A percentile compares a stretch with the other conserved stretches of the same genome.
phyloP scores from a whole-genome alignment of 495 filamentous ascomycete genomes.

The Astrocystis sublimbata region DNA sequence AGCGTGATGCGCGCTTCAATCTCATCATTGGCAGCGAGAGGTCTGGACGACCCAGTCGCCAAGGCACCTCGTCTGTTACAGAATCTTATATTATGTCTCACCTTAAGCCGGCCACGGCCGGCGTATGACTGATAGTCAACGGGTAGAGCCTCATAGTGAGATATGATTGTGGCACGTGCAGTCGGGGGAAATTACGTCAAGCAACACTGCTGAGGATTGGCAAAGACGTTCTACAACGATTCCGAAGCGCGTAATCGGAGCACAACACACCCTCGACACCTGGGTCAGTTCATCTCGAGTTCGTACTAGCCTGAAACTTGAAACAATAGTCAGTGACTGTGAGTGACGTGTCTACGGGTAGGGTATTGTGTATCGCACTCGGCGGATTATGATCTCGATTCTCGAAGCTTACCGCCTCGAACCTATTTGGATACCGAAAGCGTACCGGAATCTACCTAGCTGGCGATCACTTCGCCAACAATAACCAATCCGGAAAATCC shows the following conservation, averaged over 20 bases:
- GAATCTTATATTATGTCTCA: background rate
- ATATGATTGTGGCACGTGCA: background rate
- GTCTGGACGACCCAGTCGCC: background rate
- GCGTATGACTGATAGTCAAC: background rate
- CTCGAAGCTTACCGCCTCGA: background rate
- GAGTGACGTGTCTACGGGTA: background rate
- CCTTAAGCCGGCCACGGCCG: background rate
- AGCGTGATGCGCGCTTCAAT: background rate
- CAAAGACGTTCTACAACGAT: background rate
- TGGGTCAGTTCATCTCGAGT: background rate
- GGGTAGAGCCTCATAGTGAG: background rate
- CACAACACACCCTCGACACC: too few species aligned
- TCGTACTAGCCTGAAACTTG: background rate
- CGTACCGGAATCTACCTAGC: too few species aligned
- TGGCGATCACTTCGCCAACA: too few species aligned
- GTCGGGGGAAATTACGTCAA: background rate
- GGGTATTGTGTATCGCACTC: background rate
- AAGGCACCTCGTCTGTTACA: background rate
- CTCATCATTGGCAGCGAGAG: background rate
- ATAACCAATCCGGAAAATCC: too few species aligned
- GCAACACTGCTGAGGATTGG: background rate
- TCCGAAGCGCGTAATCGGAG: background rate
- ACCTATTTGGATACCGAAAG: slow-evolving; percentile 7
- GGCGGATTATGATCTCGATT: background rate
- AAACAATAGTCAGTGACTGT: too few species aligned